A percentile compares a stretch with the other conserved stretches of the same genome.
These are phyloP conservation scores for Cyberlindnera nakhonratchasimensis DNA, from an alignment of 805 yeast species.

Conservation along the genomic window DNA sequence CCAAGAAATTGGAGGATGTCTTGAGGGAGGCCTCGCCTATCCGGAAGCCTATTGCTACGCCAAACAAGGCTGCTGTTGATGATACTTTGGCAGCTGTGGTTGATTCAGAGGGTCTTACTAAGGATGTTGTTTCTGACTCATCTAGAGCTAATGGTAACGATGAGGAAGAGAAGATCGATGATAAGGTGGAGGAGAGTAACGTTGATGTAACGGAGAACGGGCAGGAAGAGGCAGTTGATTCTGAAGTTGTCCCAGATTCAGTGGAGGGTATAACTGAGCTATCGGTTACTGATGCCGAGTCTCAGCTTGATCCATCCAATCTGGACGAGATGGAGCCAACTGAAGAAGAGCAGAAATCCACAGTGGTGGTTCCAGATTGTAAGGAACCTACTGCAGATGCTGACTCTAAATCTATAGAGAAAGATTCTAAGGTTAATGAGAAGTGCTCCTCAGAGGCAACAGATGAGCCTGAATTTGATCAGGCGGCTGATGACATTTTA, in stretches of 20 bases:
- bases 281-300: slow-evolving; percentile 6
- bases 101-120: neutral
- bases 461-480: neutral
- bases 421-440: too few species aligned
- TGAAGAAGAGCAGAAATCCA: neutral
- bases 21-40: slow-evolving; percentile 2
- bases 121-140: neutral
- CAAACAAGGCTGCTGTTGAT: slow-evolving; percentile 8
- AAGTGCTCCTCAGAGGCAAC: neutral
- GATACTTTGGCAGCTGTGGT: neutral
- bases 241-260: neutral
- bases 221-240: neutral
- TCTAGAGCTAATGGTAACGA: too few species aligned
- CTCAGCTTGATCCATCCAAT: neutral
- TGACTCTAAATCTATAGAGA: too few species aligned
- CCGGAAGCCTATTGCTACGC: neutral
- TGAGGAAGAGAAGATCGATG: too few species aligned
- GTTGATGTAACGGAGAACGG: neutral
- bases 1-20: slow-evolving; percentile 5
- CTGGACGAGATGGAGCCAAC: neutral
- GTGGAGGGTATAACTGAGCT: slow-evolving; percentile 5
- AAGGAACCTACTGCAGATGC: slow-evolving; percentile 1
- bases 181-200: neutral
- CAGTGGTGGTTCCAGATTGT: neutral
- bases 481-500: neutral